Conservation (phyloP, 2,329 filamentous ascomycete genomes). For the Pseudocercospora eumusae region DNA sequence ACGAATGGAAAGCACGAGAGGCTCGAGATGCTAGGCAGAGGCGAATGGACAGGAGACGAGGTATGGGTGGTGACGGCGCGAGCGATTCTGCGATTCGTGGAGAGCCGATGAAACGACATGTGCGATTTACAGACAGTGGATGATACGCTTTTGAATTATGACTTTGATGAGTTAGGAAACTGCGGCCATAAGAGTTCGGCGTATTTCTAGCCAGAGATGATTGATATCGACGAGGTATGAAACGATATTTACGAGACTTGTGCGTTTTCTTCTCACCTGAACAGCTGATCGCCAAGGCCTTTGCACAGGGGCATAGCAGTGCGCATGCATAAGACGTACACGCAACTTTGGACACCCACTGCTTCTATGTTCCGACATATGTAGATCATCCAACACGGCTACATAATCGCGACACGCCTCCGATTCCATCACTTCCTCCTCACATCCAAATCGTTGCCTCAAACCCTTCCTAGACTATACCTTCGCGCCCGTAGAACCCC, state of each 20-base stretch:
- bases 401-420: too few species aligned
- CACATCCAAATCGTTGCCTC: too few species aligned
- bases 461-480: too few species aligned
- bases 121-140: not conserved
- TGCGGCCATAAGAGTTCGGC: not conserved
- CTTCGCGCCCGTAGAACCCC: too few species aligned
- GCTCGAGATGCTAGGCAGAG: conserved; percentile 60
- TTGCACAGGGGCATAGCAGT: not conserved
- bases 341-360: too few species aligned
- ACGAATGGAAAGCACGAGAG: conserved; percentile 61
- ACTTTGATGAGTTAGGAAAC: not conserved
- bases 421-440: too few species aligned
- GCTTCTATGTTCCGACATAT: too few species aligned
- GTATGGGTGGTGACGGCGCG: conserved; percentile 10
- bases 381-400: too few species aligned
- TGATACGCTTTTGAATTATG: not conserved
- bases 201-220: not conserved
- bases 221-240: not conserved
- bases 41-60: conserved; percentile 54
- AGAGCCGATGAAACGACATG: conserved; percentile 1
- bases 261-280: not conserved
- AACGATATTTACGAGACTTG: not conserved
- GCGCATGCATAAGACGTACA: not conserved
- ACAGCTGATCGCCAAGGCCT: not conserved
- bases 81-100: conserved; percentile 10